These are phyloP conservation scores for Zymoseptoria brevis DNA, from an alignment of 2,329 filamentous ascomycete species.

Conservation along the genomic window DNA sequence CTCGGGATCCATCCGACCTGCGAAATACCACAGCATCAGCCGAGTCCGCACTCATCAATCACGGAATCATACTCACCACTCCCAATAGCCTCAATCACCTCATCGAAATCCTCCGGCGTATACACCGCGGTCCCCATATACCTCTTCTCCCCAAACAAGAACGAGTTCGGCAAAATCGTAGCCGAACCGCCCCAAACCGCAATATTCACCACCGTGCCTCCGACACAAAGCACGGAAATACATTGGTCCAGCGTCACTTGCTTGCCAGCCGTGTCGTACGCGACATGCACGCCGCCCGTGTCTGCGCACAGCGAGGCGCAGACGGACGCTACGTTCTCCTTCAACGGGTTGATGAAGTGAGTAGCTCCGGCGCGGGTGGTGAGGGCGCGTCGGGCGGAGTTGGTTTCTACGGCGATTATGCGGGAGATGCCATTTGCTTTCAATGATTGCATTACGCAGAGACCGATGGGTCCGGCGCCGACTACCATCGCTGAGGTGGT, in stretches of 20 bases:
- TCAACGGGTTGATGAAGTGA: neutral
- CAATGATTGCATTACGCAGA: neutral
- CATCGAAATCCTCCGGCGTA: conserved; percentile 4
- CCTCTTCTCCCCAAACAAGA: conserved; percentile 5
- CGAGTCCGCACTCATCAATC: neutral
- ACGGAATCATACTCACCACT: neutral
- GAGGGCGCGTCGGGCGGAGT: neutral
- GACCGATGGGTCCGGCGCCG: neutral
- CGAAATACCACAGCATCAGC: neutral
- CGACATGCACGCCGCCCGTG: neutral
- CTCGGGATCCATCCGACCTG: neutral
- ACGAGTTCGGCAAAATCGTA: conserved; percentile 4
- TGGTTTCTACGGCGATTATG: neutral
- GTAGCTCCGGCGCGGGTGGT: neutral
- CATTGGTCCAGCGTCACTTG: neutral
- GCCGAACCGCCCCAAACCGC: conserved; percentile 7
- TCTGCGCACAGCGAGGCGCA: neutral
- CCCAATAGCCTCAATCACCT: conserved; percentile 5
- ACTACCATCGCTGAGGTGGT: neutral
- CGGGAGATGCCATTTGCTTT: neutral
- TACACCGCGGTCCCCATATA: conserved; percentile 3
- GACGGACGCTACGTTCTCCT: neutral
- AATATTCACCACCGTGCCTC: conserved; percentile 9
- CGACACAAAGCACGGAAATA: neutral
- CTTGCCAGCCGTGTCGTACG: neutral